Base-by-base conservation (phyloP, 2,329 filamentous ascomycete genomes). In the Annulohypoxylon truncatum region DNA sequence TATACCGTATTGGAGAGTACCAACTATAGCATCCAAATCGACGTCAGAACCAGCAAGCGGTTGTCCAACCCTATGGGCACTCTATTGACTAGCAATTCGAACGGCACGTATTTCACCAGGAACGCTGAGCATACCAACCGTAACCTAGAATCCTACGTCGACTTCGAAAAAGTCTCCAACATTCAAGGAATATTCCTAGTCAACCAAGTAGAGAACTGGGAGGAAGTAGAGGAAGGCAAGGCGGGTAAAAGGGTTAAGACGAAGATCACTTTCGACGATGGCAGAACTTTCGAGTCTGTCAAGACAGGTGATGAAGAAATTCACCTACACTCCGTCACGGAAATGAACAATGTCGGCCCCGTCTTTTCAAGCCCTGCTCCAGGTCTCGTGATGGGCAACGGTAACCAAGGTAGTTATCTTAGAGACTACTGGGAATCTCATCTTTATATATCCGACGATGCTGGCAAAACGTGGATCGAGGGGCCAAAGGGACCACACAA, bases 1-100 rank as follows among this genome's bases (percentile, higher is more conserved):
- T 99, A 97, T 79, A 99, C 96, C 0, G 87, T 99, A 50, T 85
- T 99, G 40, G 95, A 98, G 80, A 96, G 94, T 74, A 98, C 96
- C 42, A 95, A 97, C 76, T 97, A 99, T 82, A 97, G 95, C 82
- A 94, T 99, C 72, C 95, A 98, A 80, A 89, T 99, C 59, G 94
- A 98, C 78, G 94, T 98, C 68, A 90, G 95, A 86, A 93, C 91
- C 1, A 85, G 84, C 9, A 83, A 83, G 38, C 83, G 82, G 46
- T 85, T 85, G 10, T 86, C 85, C 1, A 87, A 86, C 35, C 87
- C 91, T 0, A 95, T 97, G 87, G 96, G 96, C 31, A 89, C 92
- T 9, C 84, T 99, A 61, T 95, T 97, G 75, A 97, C 94, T 4
- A 98, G 95, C 77, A 99, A 99, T 77, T 98, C 94, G 29, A 96